A percentile compares a stretch with the other conserved stretches of the same genome.
Evolutionary conservation across 2,329 filamentous ascomycete species (phyloP).

Genomic region (Ophiosphaerella herpotricha): DNA sequence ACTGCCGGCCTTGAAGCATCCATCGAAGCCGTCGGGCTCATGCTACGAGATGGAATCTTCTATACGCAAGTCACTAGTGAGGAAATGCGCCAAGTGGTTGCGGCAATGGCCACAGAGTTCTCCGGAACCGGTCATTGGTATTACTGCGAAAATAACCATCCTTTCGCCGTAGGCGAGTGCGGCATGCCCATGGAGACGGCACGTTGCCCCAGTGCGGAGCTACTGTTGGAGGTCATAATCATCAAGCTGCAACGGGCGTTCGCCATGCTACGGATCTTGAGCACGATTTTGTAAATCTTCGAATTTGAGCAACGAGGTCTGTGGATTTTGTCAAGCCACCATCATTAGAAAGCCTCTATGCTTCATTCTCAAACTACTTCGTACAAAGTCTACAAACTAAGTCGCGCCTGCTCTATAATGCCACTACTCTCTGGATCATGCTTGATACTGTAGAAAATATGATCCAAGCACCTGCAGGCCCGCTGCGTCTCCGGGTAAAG

Average conservation of each 20-base stretch:
- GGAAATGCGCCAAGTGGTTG: conserved; percentile 36
- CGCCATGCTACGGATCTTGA: conserved; percentile 57
- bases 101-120: conserved; percentile 53
- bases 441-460: no score
- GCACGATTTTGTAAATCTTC: neutral
- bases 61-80: conserved; percentile 50
- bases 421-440: no score
- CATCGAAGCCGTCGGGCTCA: conserved; percentile 44
- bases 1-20: no score
- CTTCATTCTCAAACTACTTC: no score
- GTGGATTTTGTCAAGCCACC: no score
- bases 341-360: no score
- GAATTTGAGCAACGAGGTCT: no score
- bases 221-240: conserved; percentile 60
- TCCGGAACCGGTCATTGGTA: conserved; percentile 64
- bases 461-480: no score
- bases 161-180: conserved; percentile 68
- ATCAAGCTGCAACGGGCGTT: conserved; percentile 59
- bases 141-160: conserved; percentile 60
- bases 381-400: no score
- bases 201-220: conserved; percentile 65
- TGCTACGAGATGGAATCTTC: conserved; percentile 25
- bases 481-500: no score
- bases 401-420: no score
- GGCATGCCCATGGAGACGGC: conserved; percentile 67